Evolutionary conservation across 1,139 yeast genomes (phyloP), one percentile per base, ranked within the genome.

Genomic region (Saccharomycopsis crataegensis): DNA sequence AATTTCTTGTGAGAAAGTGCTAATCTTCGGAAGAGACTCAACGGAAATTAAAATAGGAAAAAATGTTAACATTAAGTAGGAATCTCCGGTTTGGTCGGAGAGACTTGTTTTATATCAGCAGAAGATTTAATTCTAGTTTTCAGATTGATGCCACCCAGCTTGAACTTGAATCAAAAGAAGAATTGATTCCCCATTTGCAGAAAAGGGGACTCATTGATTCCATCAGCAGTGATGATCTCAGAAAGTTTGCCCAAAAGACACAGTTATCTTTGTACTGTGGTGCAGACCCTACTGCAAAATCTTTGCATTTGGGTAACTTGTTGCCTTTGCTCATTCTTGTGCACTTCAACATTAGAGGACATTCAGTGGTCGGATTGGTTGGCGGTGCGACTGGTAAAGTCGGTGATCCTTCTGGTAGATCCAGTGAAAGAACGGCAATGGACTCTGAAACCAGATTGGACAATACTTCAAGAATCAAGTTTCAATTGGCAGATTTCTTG

Each of bases 371-470:
- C 9, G 90, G 94, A 0, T 67, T 94, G 12, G 88, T 93, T 7
- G 99, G 99, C 8, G 99, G 98, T n/a, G 99, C 98, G 8, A 93
- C 99, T 0, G 98, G 97, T 3, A 79, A 80, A 14, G 96, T 93
- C 1, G 99, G 99, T 6, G 99, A 93, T 67, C 99, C 99, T 1
- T 88, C 96, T 56, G 99, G 99, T 0, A 75, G 97, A 61, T 70
- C 76, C 1, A 79, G 90, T 0, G 98, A 89, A 63, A 75, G 99
- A 57, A 67, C 71, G 3, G 73, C 70, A 9, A 74, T 91, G 71
- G 82, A 73, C 12, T 73, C 72, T 1, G 65, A 70, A 1, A 76
- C 73, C 16, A 72, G 95, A 52, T 62, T 71, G 42, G 68, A 67
- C n/a, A 93, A 93, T 65, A 81, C 87, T 12, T 60, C 60, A 0